These are phyloP conservation scores for Irpex sp. DNA, from an alignment of 1,284 basidiomycete species.

Conservation along the genomic window DNA sequence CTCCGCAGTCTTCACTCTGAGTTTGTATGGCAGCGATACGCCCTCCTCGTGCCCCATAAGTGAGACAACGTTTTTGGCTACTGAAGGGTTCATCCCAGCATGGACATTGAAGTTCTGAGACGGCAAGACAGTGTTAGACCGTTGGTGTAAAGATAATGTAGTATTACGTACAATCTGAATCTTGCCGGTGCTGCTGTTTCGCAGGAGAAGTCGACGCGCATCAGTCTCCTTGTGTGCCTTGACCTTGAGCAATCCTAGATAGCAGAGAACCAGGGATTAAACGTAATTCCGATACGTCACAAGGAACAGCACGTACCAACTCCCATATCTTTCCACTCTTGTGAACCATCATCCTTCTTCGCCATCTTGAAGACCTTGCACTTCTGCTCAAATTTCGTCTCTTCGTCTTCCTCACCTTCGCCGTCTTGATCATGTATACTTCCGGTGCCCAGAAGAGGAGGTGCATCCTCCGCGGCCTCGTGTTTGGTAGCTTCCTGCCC, in stretches of 20 bases:
- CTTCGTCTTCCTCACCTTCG: constrained; percentile 82
- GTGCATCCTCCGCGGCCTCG: constrained; percentile 33
- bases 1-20: constrained; percentile 62
- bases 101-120: constrained; percentile 68
- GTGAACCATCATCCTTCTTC: constrained; percentile 44
- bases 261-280: background rate
- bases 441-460: constrained; percentile 31
- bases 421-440: constrained; percentile 62
- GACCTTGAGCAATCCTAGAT: constrained; percentile 57
- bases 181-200: constrained; percentile 70
- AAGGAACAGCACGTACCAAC: constrained; percentile 40
- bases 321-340: constrained; percentile 59
- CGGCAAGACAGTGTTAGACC: background rate
- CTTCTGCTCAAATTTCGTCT: constrained; percentile 58
- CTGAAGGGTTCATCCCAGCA: constrained; percentile 45
- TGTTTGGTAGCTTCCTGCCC: constrained; percentile 10
- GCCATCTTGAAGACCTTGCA: constrained; percentile 63
- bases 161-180: constrained; percentile 57
- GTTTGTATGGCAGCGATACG: constrained; percentile 52
- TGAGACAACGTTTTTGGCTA: constrained; percentile 48
- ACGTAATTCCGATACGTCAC: background rate
- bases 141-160: background rate
- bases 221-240: constrained; percentile 66
- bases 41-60: constrained; percentile 71
- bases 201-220: constrained; percentile 55